Conservation (phyloP, 2,329 filamentous ascomycete genomes). For the Endothia cerciana region DNA sequence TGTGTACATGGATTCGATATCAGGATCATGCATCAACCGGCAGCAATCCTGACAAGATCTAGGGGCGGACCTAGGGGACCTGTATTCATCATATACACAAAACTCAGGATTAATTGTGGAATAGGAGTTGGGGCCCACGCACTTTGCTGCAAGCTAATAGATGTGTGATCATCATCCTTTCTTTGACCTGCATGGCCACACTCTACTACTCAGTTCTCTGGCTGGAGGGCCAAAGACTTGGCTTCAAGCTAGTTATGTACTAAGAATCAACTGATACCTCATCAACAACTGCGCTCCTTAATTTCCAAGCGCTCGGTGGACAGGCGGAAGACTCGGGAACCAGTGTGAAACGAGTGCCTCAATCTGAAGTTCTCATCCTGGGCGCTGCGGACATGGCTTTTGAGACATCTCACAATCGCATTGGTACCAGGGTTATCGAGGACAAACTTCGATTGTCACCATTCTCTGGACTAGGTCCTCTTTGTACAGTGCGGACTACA, state of each 20-base stretch:
- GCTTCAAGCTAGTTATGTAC: not conserved
- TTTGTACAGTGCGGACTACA: conserved; percentile 8
- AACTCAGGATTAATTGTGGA: too few relatives aligned
- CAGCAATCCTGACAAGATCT: too few relatives aligned
- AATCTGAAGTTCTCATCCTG: not conserved
- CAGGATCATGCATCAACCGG: too few relatives aligned
- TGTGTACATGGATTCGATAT: too few relatives aligned
- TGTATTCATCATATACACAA: too few relatives aligned
- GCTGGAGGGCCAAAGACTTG: too few relatives aligned
- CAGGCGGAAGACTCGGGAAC: not conserved
- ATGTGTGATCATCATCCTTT: too few relatives aligned
- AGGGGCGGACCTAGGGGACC: too few relatives aligned
- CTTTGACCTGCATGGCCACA: too few relatives aligned
- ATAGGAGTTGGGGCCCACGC: too few relatives aligned
- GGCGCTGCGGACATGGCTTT: not conserved
- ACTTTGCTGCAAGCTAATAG: too few relatives aligned
- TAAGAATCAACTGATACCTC: not conserved
- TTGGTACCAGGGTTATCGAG: not conserved
- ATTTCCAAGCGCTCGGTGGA: conserved; percentile 1
- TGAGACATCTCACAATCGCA: not conserved
- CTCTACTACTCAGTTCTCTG: too few relatives aligned
- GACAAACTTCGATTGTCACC: not conserved
- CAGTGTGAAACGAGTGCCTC: not conserved
- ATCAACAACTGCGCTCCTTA: not conserved
- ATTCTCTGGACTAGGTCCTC: conserved; percentile 16